These are phyloP conservation scores for Chalaropsis ovoidea DNA, from an alignment of 2,329 filamentous ascomycete species.

Conservation along the genomic window DNA sequence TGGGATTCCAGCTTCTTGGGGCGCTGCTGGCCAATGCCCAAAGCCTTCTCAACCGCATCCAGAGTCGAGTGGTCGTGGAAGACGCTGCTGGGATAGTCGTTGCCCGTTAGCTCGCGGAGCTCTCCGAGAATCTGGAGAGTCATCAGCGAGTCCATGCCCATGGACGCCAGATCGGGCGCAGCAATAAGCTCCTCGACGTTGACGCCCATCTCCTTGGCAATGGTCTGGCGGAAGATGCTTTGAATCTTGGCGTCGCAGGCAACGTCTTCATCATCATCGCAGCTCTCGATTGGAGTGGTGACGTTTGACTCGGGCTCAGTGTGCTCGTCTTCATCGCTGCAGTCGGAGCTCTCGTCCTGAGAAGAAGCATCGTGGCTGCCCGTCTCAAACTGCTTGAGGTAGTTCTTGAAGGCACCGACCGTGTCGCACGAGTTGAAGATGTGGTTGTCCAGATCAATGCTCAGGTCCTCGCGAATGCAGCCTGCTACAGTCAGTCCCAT, in stretches of 20 bases:
- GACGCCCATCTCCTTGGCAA: conserved; percentile 64
- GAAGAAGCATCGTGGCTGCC: conserved; percentile 26
- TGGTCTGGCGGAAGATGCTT: conserved; percentile 51
- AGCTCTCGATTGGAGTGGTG: conserved; percentile 46
- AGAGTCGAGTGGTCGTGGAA: conserved; percentile 52
- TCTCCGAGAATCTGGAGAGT: conserved; percentile 46
- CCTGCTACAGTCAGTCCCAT: conserved; percentile 49
- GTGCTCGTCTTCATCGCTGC: conserved; percentile 39
- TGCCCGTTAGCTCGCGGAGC: conserved; percentile 44
- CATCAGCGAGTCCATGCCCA: conserved; percentile 52
- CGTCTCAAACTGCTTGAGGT: conserved; percentile 34
- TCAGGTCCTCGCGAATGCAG: conserved; percentile 48
- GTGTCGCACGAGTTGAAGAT: conserved; percentile 47
- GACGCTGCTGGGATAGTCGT: conserved; percentile 49
- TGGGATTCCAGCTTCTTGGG: conserved; percentile 32
- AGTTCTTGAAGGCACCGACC: conserved; percentile 43
- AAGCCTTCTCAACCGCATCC: conserved; percentile 53
- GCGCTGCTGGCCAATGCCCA: conserved; percentile 42
- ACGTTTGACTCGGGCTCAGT: conserved; percentile 41
- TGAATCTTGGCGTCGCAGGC: conserved; percentile 28
- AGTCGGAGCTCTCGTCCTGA: conserved; percentile 32
- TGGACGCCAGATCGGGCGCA: conserved; percentile 44
- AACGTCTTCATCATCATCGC: conserved; percentile 37
- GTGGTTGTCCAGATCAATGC: conserved; percentile 44
- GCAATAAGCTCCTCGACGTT: conserved; percentile 52